Conservation (phyloP, 2,329 filamentous ascomycete genomes). For the Capronia americana region DNA sequence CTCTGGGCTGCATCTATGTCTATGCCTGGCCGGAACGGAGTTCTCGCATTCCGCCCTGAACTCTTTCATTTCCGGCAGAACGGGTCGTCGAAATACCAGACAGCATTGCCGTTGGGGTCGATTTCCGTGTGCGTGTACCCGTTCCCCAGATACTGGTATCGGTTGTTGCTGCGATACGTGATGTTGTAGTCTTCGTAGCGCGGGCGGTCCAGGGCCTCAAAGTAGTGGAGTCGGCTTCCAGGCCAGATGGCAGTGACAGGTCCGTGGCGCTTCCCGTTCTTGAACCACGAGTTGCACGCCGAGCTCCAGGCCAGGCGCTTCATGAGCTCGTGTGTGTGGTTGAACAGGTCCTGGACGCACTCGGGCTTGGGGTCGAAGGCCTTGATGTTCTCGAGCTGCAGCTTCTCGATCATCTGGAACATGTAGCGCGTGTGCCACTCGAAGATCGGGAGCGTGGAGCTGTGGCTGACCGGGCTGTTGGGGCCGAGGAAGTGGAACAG, state of each 20-base stretch:
- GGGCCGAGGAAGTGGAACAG: slow-evolving; percentile 33
- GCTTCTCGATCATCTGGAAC: slow-evolving; percentile 38
- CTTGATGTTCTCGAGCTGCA: slow-evolving; percentile 36
- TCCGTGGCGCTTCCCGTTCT: slow-evolving; percentile 28
- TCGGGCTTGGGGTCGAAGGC: slow-evolving; percentile 15
- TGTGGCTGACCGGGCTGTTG: slow-evolving; percentile 38
- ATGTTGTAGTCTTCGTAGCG: slow-evolving; percentile 46
- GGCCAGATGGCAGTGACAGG: slow-evolving; percentile 20
- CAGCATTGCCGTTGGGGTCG: slow-evolving; percentile 10
- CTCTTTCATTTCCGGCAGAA: no score
- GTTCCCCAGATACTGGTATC: slow-evolving; percentile 51
- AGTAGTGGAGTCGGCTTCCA: slow-evolving; percentile 24
- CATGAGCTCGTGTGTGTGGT: slow-evolving; percentile 19
- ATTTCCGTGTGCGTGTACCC: slow-evolving; percentile 39
- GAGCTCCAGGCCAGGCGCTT: slow-evolving; percentile 17
- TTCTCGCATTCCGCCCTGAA: no score
- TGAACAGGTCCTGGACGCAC: slow-evolving; percentile 16
- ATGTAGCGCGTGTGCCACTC: slow-evolving; percentile 38
- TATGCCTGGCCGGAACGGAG: no score
- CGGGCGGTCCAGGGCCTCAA: slow-evolving; percentile 44
- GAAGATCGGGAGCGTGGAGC: slow-evolving; percentile 38
- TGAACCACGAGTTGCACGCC: slow-evolving; percentile 29
- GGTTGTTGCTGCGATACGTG: slow-evolving; percentile 46
- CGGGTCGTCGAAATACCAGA: slow-evolving; percentile 7
- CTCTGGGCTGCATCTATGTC: no score